Conservation (phyloP, 176 grass and related monocot genomes). For the Musa itinerans region DNA sequence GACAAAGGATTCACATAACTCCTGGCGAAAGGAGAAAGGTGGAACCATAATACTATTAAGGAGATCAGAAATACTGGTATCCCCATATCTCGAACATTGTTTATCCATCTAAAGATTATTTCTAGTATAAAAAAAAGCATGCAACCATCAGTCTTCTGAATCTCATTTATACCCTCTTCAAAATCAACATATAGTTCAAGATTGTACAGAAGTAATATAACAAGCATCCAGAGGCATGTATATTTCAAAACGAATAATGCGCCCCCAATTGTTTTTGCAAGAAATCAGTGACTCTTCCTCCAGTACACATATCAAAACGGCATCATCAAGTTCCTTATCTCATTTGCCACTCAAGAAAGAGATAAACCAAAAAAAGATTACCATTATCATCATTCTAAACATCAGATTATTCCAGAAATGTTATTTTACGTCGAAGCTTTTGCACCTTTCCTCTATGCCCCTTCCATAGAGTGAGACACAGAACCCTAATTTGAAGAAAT, state of each 20-base stretch:
- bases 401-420: too few relatives aligned
- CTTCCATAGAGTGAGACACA: not conserved
- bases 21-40: not conserved
- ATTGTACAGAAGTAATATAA: not conserved
- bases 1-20: too few relatives aligned
- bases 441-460: not conserved
- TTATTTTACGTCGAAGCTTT: too few relatives aligned
- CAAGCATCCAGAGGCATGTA: not conserved
- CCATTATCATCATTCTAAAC: too few relatives aligned
- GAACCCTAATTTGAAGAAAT: not conserved
- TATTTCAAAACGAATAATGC: too few relatives aligned
- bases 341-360: not conserved
- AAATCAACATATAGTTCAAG: not conserved
- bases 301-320: not conserved
- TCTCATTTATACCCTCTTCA: not conserved
- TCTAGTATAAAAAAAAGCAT: too few relatives aligned
- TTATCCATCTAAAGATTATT: too few relatives aligned
- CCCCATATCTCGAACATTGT: too few relatives aligned
- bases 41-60: not conserved
- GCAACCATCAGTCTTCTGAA: not conserved
- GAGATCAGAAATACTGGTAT: too few relatives aligned
- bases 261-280: not conserved
- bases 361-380: not conserved
- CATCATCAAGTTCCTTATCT: not conserved
- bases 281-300: not conserved